Evolutionary conservation across 495 filamentous ascomycete species (phyloP).

Genomic region (Cercophora samala): DNA sequence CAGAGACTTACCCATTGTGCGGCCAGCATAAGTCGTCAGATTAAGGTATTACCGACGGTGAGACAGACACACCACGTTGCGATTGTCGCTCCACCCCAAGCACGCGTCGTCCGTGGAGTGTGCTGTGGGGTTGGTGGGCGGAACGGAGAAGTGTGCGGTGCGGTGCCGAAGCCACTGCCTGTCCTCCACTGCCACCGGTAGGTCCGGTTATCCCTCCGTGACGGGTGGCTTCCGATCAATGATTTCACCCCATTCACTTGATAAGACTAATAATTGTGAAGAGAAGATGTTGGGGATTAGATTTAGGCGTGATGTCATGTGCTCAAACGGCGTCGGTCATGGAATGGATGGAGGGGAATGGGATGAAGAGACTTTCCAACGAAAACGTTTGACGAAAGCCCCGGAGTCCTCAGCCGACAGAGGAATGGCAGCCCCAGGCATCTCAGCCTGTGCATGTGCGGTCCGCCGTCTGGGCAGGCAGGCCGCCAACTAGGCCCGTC

Average conservation of each 20-base stretch:
- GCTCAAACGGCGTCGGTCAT: not conserved
- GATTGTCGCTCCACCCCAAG: not conserved
- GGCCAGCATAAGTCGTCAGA: not conserved
- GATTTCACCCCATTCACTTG: not conserved
- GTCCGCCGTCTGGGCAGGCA: not conserved
- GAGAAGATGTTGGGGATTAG: not conserved
- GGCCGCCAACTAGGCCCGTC: not conserved
- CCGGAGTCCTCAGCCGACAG: not conserved
- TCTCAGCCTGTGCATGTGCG: not conserved
- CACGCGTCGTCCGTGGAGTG: not conserved
- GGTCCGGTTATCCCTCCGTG: not conserved
- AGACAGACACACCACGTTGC: not conserved
- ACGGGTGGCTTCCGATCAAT: not conserved
- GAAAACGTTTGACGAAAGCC: not conserved
- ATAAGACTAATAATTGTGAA: not conserved
- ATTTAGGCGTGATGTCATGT: not conserved
- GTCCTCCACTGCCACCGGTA: too few relatives aligned
- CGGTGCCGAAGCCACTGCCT: not conserved
- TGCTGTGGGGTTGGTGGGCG: conserved; percentile 3
- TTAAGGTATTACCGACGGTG: not conserved
- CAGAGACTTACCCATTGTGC: not conserved
- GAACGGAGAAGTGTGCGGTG: not conserved
- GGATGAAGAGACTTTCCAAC: not conserved
- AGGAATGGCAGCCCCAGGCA: not conserved
- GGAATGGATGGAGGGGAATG: not conserved